These are phyloP conservation scores for Ajuga chamaepitys DNA, from an alignment of 257 asterid genomes.

Conservation along the genomic window DNA sequence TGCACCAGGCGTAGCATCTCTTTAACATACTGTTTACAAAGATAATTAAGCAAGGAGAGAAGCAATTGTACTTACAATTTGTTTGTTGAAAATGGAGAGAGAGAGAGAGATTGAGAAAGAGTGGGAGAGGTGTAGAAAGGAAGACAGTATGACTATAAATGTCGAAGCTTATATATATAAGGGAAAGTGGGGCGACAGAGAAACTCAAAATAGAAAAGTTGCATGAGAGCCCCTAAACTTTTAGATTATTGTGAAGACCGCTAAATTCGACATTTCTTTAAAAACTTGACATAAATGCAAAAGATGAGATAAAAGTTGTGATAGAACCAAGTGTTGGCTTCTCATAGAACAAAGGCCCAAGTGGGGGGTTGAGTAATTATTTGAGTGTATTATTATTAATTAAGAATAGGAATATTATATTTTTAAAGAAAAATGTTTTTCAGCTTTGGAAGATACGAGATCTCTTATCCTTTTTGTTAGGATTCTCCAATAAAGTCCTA, in stretches of 20 bases:
- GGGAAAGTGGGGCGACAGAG: slow-evolving; percentile 16
- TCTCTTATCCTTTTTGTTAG: neutral
- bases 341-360: neutral
- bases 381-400: neutral
- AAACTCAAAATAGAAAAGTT: slow-evolving; percentile 8
- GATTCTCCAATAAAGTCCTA: too few relatives aligned
- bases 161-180: slow-evolving; percentile 20
- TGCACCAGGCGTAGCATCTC: too few relatives aligned
- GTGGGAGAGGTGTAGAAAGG: neutral
- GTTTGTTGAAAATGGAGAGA: neutral
- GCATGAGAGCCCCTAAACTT: slow-evolving; percentile 29
- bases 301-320: slow-evolving; percentile 20
- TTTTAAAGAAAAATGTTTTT: neutral
- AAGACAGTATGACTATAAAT: slow-evolving; percentile 10
- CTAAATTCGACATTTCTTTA: slow-evolving; percentile 13
- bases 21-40: too few relatives aligned
- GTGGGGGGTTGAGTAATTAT: slow-evolving; percentile 9
- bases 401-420: too few relatives aligned
- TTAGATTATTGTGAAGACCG: neutral
- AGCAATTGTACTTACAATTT: slow-evolving; percentile 5
- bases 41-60: neutral
- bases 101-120: neutral
- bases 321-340: slow-evolving; percentile 23
- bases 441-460: slow-evolving; percentile 6
- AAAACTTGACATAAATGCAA: slow-evolving; percentile 15